Evolutionary conservation across 169 alveolate species (phyloP), one percentile per base, ranked within the genome.

Genomic region (Cryptosporidium ubiquitum): DNA sequence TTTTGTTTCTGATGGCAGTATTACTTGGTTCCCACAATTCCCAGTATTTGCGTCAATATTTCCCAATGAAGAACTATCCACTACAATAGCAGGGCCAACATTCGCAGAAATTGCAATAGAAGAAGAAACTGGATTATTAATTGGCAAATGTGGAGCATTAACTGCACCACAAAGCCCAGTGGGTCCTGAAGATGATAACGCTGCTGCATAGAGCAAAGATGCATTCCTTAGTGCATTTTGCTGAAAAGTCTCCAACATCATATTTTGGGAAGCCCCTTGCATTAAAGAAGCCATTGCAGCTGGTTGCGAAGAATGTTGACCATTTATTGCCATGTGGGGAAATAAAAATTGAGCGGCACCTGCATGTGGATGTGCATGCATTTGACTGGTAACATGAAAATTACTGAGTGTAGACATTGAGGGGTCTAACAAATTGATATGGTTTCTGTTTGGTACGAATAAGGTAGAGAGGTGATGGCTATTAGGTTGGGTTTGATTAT

Each of bases 131-230:
- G 26, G 71, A 64, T 64, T 64, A 5, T 64, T 47, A n/a, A 33
- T 31, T 31, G 71, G 23, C 23, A 57, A 18, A 6, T 57, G 68
- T 5, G 68, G 68, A 18, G 68, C 5, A 16, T 18, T 42, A 5
- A 5, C 52, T 7, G 52, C 10, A 7, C 52, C 52, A 42, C 52
- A 42, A 42, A 12, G 18, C 52, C 52, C 52, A 5, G 10, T 5
- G 5, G 52, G 18, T 12, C 69, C 35, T 12, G 64, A 6, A 14
- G 85, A 71, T 33, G 69, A 49, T 3, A 71, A 10, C 33, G 85
- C 69, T 20, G 85, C 69, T 6, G 85, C 85, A 29, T 71, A 71
- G 12, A 71, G 40, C n/a, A 71, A 35, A 71, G 85, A 44, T 3
- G 85, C 69, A 55, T 71, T 71, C 31, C 69, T 71, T 31, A 49